Conservation (phyloP, 2,329 filamentous ascomycete species). For the Arthrobotrys iridis region DNA sequence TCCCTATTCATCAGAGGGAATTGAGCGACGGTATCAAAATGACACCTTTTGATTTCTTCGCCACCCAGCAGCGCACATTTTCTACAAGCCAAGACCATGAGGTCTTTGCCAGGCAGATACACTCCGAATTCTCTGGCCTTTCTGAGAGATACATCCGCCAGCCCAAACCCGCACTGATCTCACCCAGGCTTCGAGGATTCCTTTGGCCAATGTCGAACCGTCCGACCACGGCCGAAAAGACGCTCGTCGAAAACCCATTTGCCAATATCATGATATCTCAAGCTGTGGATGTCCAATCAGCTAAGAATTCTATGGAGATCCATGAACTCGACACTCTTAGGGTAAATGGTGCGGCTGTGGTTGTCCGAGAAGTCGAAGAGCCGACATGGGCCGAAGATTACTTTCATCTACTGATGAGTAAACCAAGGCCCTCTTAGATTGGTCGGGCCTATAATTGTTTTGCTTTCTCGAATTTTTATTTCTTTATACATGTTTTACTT, state of each 20-base stretch:
- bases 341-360: constrained; percentile 19
- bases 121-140: constrained; percentile 68
- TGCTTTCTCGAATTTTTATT: neutral
- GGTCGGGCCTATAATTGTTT: neutral
- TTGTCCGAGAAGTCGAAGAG: constrained; percentile 42
- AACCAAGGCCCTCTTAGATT: constrained; percentile 28
- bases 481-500: constrained; percentile 8
- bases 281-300: constrained; percentile 48
- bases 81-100: constrained; percentile 68
- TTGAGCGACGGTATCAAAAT: constrained; percentile 64
- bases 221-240: constrained; percentile 36
- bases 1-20: constrained; percentile 70
- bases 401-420: constrained; percentile 48
- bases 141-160: constrained; percentile 27
- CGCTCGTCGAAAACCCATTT: constrained; percentile 41
- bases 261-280: constrained; percentile 53
- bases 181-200: constrained; percentile 7
- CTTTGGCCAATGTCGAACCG: constrained; percentile 26
- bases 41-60: constrained; percentile 73
- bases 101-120: constrained; percentile 70
- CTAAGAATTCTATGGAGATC: constrained; percentile 46
- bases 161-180: constrained; percentile 24
- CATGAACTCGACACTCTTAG: constrained; percentile 41
- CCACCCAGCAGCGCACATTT: constrained; percentile 72
- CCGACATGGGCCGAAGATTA: constrained; percentile 51